Base-by-base conservation (phyloP, 352 stramenopile species). In the Phytopythium vexans region DNA sequence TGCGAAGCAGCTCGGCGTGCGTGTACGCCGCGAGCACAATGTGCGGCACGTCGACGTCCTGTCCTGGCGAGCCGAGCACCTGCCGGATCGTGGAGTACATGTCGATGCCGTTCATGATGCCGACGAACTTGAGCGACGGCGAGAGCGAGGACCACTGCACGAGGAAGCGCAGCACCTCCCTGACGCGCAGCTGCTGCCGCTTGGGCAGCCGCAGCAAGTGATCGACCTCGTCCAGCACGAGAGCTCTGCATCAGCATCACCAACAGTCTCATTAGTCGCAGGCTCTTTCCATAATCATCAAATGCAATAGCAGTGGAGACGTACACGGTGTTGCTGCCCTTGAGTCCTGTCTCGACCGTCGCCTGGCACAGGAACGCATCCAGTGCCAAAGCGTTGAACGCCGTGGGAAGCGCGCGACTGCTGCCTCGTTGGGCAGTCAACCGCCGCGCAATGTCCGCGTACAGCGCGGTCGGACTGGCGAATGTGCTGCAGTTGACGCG, bases 31-130 rank as follows among this genome's bases (percentile, higher is more conserved):
- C 68, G 45, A 87, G 88, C 15, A 88, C 52, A 16, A 87, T 62
- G 40, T 70, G 68, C 10, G 73, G 60, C 3, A 88, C 62, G 8
- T 68, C 49, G 37, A 41, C 58, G 27, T 43, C 42, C 48, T 72
- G 64, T 3, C 48, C 48, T 31, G 48, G n/a, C 2, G 10, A 11
- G 35, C n/a, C 36, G 16, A 54, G 36, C 47, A 78, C 38, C 5
- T 68, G 60, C 0, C 74, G 56, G 33, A 89, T 69, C 35, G 75
- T 72, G 12, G 78, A 46, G 54, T 87, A 83, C 80, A 90, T 86
- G 56, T 90, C 80, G 47, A 88, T 56, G 34, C 79, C 79, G 44
- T 90, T 90, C 68, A 90, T 81, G 49, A 90, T 82, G 11, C 74
- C 74, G 44, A 90, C 41, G 41, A 90, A 83, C 51, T 72, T 72